Evolutionary conservation across 176 grass and related monocot genomes (phyloP), one percentile per base, ranked within the genome.

Genomic region (Zoysia japonica): DNA sequence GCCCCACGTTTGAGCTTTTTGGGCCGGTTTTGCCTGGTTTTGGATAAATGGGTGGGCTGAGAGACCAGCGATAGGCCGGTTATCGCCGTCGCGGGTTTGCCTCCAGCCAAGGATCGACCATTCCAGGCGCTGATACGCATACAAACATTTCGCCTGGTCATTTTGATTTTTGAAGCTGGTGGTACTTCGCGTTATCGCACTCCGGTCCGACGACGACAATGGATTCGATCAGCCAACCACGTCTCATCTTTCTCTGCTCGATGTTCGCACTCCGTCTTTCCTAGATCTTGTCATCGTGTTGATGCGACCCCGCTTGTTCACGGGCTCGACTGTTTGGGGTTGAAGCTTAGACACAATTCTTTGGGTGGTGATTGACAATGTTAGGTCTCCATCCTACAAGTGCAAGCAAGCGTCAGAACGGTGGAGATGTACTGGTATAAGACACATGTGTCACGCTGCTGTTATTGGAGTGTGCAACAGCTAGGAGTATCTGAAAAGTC

Each of bases 11-110:
- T 14, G 38, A 66, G 8, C 17, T 74, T 15, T 83, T 57, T 82
- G 56, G 81, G 44, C 79, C 76, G 47, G 15, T 2, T 64, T 65
- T 35, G 40, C 70, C 77, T 61, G 57, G 85, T 47, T 71, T 71
- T 73, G 85, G 79, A 87, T 82, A 82, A 87, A 65, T 52, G 49
- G 52, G 85, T 11, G 55, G 9, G 28, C 28, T 28, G 28, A 28
- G 28, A 28, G 28, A 28, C 28, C 28, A 87, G 74, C 54, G 19
- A 53, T 8, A 53, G n/a, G 67, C 36, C 39, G 44, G 13, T 56
- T 56, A 56, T 46, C 28, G 54, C n/a, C 46, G 35, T 63, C 64
- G 15, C 4, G 16, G 37, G 11, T 47, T 5, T 79, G 39, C 5
- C 7, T 16, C 12, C 38, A 7, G 62, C 62, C 62, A 65, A 38